Evolutionary conservation across 768 basidiomycete genomes (phyloP).

Genomic region (Lentinula sp.): DNA sequence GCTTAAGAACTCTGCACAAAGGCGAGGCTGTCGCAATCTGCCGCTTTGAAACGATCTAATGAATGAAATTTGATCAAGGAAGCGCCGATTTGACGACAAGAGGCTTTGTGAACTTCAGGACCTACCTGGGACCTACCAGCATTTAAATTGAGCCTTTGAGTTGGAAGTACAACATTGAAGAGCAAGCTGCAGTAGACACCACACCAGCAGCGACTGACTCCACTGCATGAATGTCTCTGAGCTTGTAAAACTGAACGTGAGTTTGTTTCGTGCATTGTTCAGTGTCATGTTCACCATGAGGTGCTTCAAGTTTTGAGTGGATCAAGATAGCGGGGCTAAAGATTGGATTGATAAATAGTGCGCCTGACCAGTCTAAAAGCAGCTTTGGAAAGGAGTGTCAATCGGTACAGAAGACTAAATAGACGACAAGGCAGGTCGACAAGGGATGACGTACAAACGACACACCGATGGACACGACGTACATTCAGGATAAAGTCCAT

Average conservation of each 20-base stretch:
- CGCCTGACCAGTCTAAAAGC: neutral
- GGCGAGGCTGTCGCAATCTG: conserved; percentile 36
- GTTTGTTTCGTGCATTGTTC: neutral
- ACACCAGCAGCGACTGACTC: neutral
- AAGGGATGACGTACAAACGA: neutral
- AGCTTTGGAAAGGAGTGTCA: neutral
- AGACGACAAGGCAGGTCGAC: neutral
- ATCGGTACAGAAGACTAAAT: neutral
- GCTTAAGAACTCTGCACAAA: conserved; percentile 21
- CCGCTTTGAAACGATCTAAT: conserved; percentile 10
- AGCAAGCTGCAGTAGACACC: neutral
- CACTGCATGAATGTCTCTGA: neutral
- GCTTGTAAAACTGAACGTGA: neutral
- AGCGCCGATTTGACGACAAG: neutral
- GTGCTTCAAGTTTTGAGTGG: neutral
- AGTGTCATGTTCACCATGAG: conserved; percentile 13
- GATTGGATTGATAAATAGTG: neutral
- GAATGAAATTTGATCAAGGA: neutral
- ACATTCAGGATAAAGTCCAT: neutral
- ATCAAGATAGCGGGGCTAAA: neutral
- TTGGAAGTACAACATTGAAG: neutral
- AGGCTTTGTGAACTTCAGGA: neutral
- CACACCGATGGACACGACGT: conserved; percentile 3
- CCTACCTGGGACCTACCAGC: neutral
- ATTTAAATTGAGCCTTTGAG: neutral